A percentile compares a stretch with the other conserved stretches of the same genome.
These are phyloP conservation scores for Hansfordia pulvinata DNA, from an alignment of 2,329 filamentous ascomycete genomes.

Conservation along the genomic window DNA sequence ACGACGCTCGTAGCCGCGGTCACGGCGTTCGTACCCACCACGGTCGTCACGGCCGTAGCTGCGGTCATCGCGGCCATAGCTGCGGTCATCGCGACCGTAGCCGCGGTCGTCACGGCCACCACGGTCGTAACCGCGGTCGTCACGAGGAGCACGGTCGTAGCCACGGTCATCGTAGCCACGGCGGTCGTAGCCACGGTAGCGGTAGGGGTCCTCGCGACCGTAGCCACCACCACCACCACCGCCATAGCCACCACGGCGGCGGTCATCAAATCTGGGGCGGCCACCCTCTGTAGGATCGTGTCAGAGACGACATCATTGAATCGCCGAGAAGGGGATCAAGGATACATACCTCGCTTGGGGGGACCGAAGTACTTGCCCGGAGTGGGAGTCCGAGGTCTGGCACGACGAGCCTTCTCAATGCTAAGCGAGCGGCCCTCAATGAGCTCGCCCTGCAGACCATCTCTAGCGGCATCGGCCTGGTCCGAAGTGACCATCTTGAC, in stretches of 20 bases:
- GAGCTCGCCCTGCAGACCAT: constrained; percentile 86
- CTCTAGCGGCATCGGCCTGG: constrained; percentile 92
- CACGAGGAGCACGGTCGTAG: constrained; percentile 23
- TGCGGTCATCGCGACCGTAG: constrained; percentile 12
- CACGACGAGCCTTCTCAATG: constrained; percentile 97
- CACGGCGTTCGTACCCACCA: constrained; percentile 26
- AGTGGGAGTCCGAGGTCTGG: constrained; percentile 86
- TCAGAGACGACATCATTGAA: too few relatives aligned
- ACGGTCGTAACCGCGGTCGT: constrained; percentile 12
- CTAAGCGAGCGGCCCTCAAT: constrained; percentile 92
- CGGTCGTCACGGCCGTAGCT: constrained; percentile 15
- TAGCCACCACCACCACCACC: constrained; percentile 17
- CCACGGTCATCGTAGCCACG: constrained; percentile 14
- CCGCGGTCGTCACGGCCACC: constrained; percentile 19
- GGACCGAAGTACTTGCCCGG: constrained; percentile 99
- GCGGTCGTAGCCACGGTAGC: constrained; percentile 27
- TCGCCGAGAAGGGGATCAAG: constrained; percentile 27
- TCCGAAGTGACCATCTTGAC: constrained; percentile 97
- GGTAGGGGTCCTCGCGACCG: constrained; percentile 23
- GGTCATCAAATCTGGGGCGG: constrained; percentile 21
- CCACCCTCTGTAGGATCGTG: constrained; percentile 31
- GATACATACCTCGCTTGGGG: constrained; percentile 77
- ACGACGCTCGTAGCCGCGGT: constrained; percentile 29
- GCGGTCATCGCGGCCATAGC: constrained; percentile 25
- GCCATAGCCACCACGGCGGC: constrained; percentile 29